These are phyloP conservation scores for Hanseniaspora guilliermondii DNA, from an alignment of 805 yeast genomes.

Conservation along the genomic window DNA sequence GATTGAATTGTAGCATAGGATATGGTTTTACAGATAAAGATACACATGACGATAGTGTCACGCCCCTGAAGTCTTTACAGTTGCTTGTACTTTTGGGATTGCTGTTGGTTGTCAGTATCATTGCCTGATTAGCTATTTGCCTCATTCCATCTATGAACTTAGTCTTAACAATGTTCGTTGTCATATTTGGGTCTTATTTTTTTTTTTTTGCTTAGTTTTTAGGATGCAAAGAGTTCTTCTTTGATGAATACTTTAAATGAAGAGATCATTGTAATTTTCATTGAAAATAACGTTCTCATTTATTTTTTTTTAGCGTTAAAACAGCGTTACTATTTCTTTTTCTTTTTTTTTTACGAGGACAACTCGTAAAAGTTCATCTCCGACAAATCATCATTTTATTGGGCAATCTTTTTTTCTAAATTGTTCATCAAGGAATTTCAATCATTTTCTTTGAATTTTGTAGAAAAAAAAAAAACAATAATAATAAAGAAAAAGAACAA, in stretches of 20 bases:
- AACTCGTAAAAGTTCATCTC: background rate
- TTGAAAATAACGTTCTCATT: too few relatives aligned
- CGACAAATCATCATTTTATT: background rate
- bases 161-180: conserved; percentile 15
- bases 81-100: conserved; percentile 16
- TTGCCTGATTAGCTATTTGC: conserved; percentile 40
- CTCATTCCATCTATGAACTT: conserved; percentile 33
- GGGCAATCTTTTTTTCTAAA: too few relatives aligned
- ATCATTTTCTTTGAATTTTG: too few relatives aligned
- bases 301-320: too few relatives aligned
- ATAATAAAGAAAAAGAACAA: background rate
- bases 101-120: conserved; percentile 46
- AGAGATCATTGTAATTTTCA: too few relatives aligned
- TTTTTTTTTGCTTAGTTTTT: too few relatives aligned
- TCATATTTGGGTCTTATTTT: too few relatives aligned
- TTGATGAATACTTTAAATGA: too few relatives aligned
- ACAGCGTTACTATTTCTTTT: background rate
- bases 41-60: conserved; percentile 75
- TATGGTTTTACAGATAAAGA: conserved; percentile 68
- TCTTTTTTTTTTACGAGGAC: background rate
- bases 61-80: conserved; percentile 37
- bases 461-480: background rate
- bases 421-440: too few relatives aligned
- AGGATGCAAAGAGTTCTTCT: too few relatives aligned
- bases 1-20: conserved; percentile 72